phyloP scores from a whole-genome alignment of 2,329 filamentous ascomycete genomes.

The Pyrenophora tritici-repentis region DNA sequence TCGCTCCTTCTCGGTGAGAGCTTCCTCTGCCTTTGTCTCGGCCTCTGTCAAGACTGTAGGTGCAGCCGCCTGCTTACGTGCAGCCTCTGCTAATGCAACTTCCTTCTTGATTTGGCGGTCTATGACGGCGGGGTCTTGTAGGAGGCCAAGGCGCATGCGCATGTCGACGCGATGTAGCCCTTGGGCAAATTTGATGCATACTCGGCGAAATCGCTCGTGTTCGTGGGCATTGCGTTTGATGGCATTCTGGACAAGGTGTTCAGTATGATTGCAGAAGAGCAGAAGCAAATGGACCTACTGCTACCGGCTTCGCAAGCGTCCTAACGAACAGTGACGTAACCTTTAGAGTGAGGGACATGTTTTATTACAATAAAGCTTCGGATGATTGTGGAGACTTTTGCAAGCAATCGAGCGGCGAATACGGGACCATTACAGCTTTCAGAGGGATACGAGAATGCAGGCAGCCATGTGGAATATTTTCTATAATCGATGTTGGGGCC shows the following conservation, averaged over 20 bases:
- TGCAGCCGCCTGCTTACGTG: slow-evolving; percentile 55
- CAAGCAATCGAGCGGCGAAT: slow-evolving; percentile 12
- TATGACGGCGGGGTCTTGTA: slow-evolving; percentile 64
- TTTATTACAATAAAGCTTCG: slow-evolving; percentile 18
- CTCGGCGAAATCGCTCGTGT: slow-evolving; percentile 66
- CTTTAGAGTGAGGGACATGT: slow-evolving; percentile 69
- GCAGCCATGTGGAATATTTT: background rate
- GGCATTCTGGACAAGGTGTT: slow-evolving; percentile 56
- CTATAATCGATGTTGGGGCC: background rate
- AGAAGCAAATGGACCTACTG: slow-evolving; percentile 53
- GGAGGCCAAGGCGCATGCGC: slow-evolving; percentile 67
- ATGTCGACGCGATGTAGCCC: slow-evolving; percentile 69
- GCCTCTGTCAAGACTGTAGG: slow-evolving; percentile 68
- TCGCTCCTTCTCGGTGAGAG: slow-evolving; percentile 53
- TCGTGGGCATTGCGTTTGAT: slow-evolving; percentile 72
- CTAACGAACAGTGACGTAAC: slow-evolving; percentile 67
- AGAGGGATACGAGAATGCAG: background rate
- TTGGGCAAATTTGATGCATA: slow-evolving; percentile 68
- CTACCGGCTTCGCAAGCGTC: slow-evolving; percentile 70
- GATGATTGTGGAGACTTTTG: background rate
- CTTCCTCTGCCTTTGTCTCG: slow-evolving; percentile 62
- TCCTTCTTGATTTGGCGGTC: slow-evolving; percentile 59
- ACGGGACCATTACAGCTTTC: slow-evolving; percentile 12
- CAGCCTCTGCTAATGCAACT: slow-evolving; percentile 60
- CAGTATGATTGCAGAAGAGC: background rate